Evolutionary conservation across 345 rosid genomes (phyloP), one percentile per base, ranked within the genome.

Genomic region (Populus nigra): DNA sequence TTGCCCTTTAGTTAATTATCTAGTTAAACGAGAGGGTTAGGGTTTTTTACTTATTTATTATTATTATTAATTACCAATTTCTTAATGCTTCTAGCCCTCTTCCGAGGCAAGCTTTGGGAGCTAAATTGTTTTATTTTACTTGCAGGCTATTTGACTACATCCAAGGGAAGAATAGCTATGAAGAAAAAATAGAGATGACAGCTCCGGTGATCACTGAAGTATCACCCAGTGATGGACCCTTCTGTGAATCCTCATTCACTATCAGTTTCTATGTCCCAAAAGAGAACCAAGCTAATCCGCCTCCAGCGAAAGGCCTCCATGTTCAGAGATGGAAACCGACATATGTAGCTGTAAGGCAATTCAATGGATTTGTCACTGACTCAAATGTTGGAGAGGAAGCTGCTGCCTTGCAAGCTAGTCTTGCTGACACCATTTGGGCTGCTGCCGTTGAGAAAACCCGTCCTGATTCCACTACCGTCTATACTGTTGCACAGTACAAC

Each of bases 181-280:
- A 77, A 10, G 76, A 88, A 73, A 79, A 84, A 75, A 89, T 93
- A 59, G 98, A 93, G 84, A 94, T 94, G 98, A 94, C 98, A 29
- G 97, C 85, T 59, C 98, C 98, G 1, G 97, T 94, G 8, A 79
- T 90, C 39, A 49, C 89, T 13, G 82, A 94, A 79, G 92, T 90
- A n/a, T 76, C 79, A 57, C 98, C 97, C 29, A 90, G 97, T 49
- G 95, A 94, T 8, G 98, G 97, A 49, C 97, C 98, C 5, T 81
- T 94, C 53, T 94, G 97, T 43, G 83, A 92, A 73, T 94, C 98
- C 43, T 85, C 95, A 1, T 94, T 94, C 79, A 85, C 81, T 1
- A 88, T 93, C 12, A 91, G 97, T 72, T 94, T 94, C 83, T 94
- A 90, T 53, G 91, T 94, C 68, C 97, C 98, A 0, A 86, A 91